A percentile compares a stretch with the other conserved stretches of the same genome.
These are phyloP conservation scores for Capsicum rhomboideum DNA, from an alignment of 257 asterid species.

Conservation along the genomic window DNA sequence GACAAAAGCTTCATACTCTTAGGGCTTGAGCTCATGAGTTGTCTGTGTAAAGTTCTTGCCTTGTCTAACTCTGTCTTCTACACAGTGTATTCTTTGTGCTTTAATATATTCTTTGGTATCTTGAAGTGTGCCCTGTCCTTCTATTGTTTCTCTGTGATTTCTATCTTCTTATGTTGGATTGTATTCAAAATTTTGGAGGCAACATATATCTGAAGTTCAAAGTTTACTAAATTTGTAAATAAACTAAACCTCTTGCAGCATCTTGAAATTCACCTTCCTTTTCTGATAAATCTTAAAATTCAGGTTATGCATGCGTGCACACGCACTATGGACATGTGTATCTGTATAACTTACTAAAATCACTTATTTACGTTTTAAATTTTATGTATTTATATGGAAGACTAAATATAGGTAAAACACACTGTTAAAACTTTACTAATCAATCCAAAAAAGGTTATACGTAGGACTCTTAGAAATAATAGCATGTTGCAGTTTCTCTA, in stretches of 20 bases:
- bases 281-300: not conserved
- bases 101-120: not conserved
- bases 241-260: not conserved
- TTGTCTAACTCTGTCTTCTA: not conserved
- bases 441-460: not conserved
- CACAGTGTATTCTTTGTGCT: not conserved
- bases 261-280: not conserved
- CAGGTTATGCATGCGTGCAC: too few relatives aligned
- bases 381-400: not conserved
- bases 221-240: not conserved
- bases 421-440: not conserved
- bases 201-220: not conserved
- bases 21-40: not conserved
- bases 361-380: too few relatives aligned
- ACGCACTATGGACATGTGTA: too few relatives aligned
- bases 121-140: not conserved
- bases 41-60: not conserved
- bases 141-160: not conserved
- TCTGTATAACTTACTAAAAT: too few relatives aligned
- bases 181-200: not conserved
- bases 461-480: not conserved
- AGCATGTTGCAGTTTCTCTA: not conserved
- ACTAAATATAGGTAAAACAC: not conserved
- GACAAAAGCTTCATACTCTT: not conserved
- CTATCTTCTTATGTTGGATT: not conserved